Base-by-base conservation (phyloP, 2,329 filamentous ascomycete genomes). In the Diaporthe sp. region DNA sequence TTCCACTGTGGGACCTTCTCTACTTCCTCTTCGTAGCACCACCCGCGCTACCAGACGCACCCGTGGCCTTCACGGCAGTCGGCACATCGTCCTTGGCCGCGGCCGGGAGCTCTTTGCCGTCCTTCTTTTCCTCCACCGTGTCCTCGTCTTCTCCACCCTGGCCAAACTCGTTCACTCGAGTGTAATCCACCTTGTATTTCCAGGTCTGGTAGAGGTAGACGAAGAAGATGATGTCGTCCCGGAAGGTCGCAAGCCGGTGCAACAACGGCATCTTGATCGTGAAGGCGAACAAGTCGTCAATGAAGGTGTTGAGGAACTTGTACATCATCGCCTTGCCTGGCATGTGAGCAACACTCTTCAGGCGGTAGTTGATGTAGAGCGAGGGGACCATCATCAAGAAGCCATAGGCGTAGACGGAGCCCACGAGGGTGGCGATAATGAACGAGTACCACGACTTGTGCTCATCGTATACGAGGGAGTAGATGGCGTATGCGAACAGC, bases 381-480 rank as follows among this genome's bases (percentile, higher is more conserved):
- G 92, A 94, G 19, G 97, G 97, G 12, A 99, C 94, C 97, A 99
- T 99, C 95, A 99, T 98, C 76, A 99, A 87, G 89, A 99, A 99
- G 6, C 97, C 97, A 82, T 99, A 99, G 0, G 97, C 96, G 83
- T 99, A 99, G 69, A 99, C 97, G 57, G 94, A 96, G 15, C 96
- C 97, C 30, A 99, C 97, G 13, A 99, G 92, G 0, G 96, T 98
- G 33, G 97, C 92, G 82, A 99, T 97, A 83, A 97, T 89, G 87
- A 96, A 99, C 57, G 94, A 97, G 86, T 98, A 98, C 97, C 97
- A 98, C 66, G 94, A 97, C 88, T 98, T 98, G 88, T 99, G 97
- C 17, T 90, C 92, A 69, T 98, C 95, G 86, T 99, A 99, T 76
- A 97, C 83, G 71, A 99, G 88, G 40, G 94, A 97, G 89, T 99